Evolutionary conservation across 2,329 filamentous ascomycete genomes (phyloP).

Genomic region (Arachnomyces sp.): DNA sequence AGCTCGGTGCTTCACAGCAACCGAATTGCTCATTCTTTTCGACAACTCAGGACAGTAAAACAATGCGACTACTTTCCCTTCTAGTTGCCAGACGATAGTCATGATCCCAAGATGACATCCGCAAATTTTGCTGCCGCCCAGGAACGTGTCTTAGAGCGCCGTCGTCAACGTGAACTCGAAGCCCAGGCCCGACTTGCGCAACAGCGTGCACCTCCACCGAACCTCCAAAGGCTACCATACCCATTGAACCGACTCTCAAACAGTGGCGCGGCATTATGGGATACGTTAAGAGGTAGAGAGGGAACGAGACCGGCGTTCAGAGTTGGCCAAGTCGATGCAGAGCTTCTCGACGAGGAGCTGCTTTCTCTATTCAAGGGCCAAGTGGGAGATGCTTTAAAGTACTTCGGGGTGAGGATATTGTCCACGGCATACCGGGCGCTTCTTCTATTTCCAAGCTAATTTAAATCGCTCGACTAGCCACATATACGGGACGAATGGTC

Average conservation of each 20-base stretch:
- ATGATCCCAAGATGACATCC: conserved; percentile 44
- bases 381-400: conserved; percentile 79
- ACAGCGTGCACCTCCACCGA: conserved; percentile 35
- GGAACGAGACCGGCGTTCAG: conserved; percentile 80
- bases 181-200: conserved; percentile 46
- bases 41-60: too few relatives aligned
- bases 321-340: conserved; percentile 92
- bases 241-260: conserved; percentile 51
- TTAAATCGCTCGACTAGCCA: conserved; percentile 23
- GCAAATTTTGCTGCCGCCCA: conserved; percentile 82
- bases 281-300: conserved; percentile 62
- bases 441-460: conserved; percentile 3
- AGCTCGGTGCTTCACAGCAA: not conserved
- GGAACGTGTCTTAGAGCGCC: conserved; percentile 72
- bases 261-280: conserved; percentile 51
- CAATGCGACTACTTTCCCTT: too few relatives aligned
- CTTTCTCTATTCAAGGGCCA: conserved; percentile 77
- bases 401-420: conserved; percentile 56
- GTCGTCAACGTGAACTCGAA: conserved; percentile 63
- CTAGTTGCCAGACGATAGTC: too few relatives aligned
- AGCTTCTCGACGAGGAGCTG: conserved; percentile 88
- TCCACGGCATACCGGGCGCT: not conserved
- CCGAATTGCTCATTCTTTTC: too few relatives aligned
- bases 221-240: conserved; percentile 51
- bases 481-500: conserved; percentile 80